Evolutionary conservation across 2,329 filamentous ascomycete genomes (phyloP), one percentile per base, ranked within the genome.

Genomic region (Colletotrichum musicola): DNA sequence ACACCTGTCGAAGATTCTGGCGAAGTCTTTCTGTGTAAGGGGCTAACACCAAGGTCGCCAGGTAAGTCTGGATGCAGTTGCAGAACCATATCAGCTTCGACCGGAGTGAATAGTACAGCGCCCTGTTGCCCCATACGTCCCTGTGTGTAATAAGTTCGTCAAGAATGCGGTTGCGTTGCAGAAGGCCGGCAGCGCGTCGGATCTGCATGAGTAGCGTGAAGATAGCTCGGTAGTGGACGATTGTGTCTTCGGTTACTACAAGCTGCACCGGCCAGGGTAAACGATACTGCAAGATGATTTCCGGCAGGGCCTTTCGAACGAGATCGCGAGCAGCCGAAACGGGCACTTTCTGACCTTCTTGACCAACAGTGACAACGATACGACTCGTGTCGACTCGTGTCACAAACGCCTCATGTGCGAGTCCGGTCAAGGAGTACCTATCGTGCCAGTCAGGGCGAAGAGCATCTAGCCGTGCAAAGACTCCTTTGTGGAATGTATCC

Each of bases 191-290:
- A 4, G 93, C 91, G 54, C 94, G 88, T 60, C 91, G 90, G 27
- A 93, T 83, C 76, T 98, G 95, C 35, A 97, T 84, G 1, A 97
- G 84, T 9, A 97, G 86, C 0, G 89, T 91, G 72, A 93, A 94
- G 4, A 95, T 82, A 25, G 86, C 82, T 74, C 93, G 92, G 75
- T 97, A 97, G 3, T 86, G 83, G 0, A 80, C 76, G 22, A 94
- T 84, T 6, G 89, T 89, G 3, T 86, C 82, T 53, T 89, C 86
- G 1, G 89, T 89, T 51, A 97, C 83, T 30, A 98, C 88, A 74
- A 97, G 95, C 63, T 85, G 86, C 16, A 90, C 81, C 1, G 89
- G 85, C 89, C 89, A 91, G 6, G 87, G 81, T 63, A 96, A 85
- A 2, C 88, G 85, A 75, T 94, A 96, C 51, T 86, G 85, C 22